Evolutionary conservation across 2,329 filamentous ascomycete genomes (phyloP).

Genomic region (Pezicula rhizophila): DNA sequence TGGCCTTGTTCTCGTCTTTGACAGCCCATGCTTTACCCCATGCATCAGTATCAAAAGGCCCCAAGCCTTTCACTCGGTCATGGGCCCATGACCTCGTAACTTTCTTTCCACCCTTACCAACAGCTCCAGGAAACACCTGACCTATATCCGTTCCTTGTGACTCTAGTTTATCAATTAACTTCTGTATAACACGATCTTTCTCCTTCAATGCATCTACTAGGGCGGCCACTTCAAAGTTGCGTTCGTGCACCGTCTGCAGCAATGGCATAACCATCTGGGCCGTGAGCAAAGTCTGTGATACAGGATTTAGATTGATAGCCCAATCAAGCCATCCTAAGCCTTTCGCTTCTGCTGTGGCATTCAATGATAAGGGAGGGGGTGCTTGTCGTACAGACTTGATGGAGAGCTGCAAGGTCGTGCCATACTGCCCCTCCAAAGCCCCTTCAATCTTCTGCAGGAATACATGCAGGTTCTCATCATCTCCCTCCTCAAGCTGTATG

Average conservation of each 20-base stretch:
- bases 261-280: conserved; percentile 42
- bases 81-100: conserved; percentile 29
- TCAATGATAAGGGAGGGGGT: conserved; percentile 36
- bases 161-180: conserved; percentile 47
- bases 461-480: conserved; percentile 58
- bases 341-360: conserved; percentile 55
- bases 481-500: conserved; percentile 65
- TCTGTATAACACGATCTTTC: conserved; percentile 50
- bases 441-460: conserved; percentile 58
- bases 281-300: conserved; percentile 31
- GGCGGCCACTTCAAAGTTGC: conserved; percentile 35
- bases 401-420: conserved; percentile 36
- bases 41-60: conserved; percentile 33
- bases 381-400: conserved; percentile 34
- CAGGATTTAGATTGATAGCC: conserved; percentile 49
- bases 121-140: conserved; percentile 41
- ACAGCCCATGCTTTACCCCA: conserved; percentile 15
- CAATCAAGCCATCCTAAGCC: conserved; percentile 57
- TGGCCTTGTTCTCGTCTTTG: background rate
- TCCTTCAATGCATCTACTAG: conserved; percentile 39
- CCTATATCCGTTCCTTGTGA: conserved; percentile 43
- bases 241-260: conserved; percentile 35
- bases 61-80: conserved; percentile 39
- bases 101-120: conserved; percentile 30
- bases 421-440: conserved; percentile 38